Evolutionary conservation across 2,329 filamentous ascomycete species (phyloP).

Genomic region (Ceratocystis albifundus): DNA sequence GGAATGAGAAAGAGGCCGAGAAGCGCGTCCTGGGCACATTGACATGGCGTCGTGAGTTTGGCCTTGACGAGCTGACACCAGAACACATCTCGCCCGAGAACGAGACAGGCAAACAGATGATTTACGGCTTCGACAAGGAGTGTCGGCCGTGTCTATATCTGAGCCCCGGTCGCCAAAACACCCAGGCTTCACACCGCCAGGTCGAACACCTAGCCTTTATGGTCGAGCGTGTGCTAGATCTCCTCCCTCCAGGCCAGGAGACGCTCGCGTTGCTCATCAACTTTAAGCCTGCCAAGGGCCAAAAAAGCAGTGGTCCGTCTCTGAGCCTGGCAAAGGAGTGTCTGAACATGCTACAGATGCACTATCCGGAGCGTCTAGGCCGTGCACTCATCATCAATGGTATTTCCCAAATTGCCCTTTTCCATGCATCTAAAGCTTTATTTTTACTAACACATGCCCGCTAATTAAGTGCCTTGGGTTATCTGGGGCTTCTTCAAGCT

Average conservation of each 20-base stretch:
- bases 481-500: slow-evolving; percentile 92
- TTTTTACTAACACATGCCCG: slow-evolving; percentile 18
- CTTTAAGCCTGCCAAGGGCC: slow-evolving; percentile 68
- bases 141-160: slow-evolving; percentile 85
- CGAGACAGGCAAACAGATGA: slow-evolving; percentile 88
- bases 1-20: slow-evolving; percentile 62
- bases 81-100: slow-evolving; percentile 91
- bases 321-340: slow-evolving; percentile 69
- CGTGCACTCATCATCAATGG: slow-evolving; percentile 80
- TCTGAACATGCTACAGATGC: slow-evolving; percentile 82
- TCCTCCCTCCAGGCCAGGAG: slow-evolving; percentile 81
- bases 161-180: slow-evolving; percentile 84
- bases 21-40: slow-evolving; percentile 72
- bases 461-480: slow-evolving; percentile 64
- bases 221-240: slow-evolving; percentile 77
- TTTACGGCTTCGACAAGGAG: slow-evolving; percentile 76
- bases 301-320: slow-evolving; percentile 60
- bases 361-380: slow-evolving; percentile 88
- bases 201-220: slow-evolving; percentile 93
- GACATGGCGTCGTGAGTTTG: slow-evolving; percentile 83
- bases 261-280: slow-evolving; percentile 80
- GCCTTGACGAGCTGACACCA: slow-evolving; percentile 62
- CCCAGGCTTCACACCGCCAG: slow-evolving; percentile 71
- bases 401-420: slow-evolving; percentile 34
- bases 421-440: background rate